Evolutionary conservation across 331 rosid genomes (phyloP).

Genomic region (Pyrus hybrid): DNA sequence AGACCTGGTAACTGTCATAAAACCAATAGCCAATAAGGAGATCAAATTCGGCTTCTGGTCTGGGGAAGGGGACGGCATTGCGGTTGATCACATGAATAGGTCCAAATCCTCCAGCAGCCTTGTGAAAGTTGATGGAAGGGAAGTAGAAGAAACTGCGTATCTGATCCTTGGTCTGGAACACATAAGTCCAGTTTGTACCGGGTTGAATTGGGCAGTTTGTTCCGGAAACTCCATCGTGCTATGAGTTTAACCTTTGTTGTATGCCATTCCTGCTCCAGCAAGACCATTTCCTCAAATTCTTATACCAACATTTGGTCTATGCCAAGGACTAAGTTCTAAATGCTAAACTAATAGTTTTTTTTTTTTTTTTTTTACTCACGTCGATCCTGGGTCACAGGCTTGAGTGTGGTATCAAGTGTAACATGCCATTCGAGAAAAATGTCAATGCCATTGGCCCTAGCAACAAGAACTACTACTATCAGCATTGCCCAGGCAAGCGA

Average conservation of each 20-base stretch:
- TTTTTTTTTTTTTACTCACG: conserved; percentile 29
- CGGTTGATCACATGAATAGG: conserved; percentile 60
- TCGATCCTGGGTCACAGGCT: conserved; percentile 45
- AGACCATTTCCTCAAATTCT: background rate
- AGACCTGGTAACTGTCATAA: conserved; percentile 59
- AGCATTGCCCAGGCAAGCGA: conserved; percentile 7
- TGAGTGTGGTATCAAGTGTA: conserved; percentile 28
- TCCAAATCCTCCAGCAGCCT: conserved; percentile 79
- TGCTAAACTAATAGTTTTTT: background rate
- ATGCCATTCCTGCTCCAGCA: conserved; percentile 76
- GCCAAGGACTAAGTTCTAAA: background rate
- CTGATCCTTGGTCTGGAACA: conserved; percentile 68
- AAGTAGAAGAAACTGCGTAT: conserved; percentile 81
- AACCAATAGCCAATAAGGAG: conserved; percentile 77
- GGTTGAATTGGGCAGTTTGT: conserved; percentile 73
- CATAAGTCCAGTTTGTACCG: conserved; percentile 59
- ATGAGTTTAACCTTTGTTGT: conserved; percentile 72
- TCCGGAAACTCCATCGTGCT: conserved; percentile 96
- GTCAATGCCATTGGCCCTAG: conserved; percentile 26
- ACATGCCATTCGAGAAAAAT: conserved; percentile 74
- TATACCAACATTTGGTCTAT: background rate
- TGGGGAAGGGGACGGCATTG: conserved; percentile 47
- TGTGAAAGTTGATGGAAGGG: conserved; percentile 74
- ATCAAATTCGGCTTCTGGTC: conserved; percentile 74
- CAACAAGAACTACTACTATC: conserved; percentile 20